Percentiles rank a stretch among this genome's conserved stretches.
phyloP scores from a whole-genome alignment of 345 rosid species.

The Dipteronia dyeriana region DNA sequence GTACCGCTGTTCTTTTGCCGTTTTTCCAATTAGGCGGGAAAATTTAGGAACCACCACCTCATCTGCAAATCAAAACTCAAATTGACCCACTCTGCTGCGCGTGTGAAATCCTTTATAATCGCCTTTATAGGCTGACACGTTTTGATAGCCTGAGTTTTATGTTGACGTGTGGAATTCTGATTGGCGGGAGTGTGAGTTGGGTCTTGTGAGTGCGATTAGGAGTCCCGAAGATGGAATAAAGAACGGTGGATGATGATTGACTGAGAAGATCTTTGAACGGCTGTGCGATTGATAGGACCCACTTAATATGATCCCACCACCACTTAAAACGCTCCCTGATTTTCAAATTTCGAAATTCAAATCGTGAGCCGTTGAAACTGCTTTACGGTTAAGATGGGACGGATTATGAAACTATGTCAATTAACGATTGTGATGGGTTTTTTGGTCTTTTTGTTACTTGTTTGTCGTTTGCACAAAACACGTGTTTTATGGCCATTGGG shows the following conservation, averaged over 20 bases:
- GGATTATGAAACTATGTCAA: neutral
- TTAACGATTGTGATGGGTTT: neutral
- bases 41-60: constrained; percentile 23
- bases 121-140: neutral
- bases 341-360: constrained; percentile 20
- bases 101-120: neutral
- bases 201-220: neutral
- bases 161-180: constrained; percentile 4
- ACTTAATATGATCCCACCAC: neutral
- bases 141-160: neutral
- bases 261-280: constrained; percentile 11
- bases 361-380: constrained; percentile 21
- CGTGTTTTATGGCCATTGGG: neutral
- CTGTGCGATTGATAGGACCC: constrained; percentile 8
- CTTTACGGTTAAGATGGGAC: constrained; percentile 14
- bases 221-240: neutral
- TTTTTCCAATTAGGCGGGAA: constrained; percentile 28
- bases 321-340: neutral
- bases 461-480: neutral
- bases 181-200: neutral
- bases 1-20: constrained; percentile 6
- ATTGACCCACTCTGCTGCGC: neutral
- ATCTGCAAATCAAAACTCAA: neutral
- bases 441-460: no score
- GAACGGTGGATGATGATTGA: constrained; percentile 6